Base-by-base conservation (phyloP, 805 yeast genomes). In the Schizosaccharomyces cryophilus region DNA sequence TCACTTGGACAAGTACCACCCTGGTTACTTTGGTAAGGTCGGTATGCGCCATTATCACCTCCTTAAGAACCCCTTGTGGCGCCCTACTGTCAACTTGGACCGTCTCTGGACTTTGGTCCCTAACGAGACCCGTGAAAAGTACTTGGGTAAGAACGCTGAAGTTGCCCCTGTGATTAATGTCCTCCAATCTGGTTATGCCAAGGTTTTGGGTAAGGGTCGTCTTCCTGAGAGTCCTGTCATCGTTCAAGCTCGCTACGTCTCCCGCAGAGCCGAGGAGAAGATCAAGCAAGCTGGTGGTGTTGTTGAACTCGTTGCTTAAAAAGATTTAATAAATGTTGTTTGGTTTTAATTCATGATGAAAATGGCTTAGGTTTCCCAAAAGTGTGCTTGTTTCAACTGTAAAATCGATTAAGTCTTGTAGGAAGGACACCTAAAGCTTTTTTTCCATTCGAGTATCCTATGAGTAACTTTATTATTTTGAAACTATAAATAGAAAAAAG, bases 21-120 rank as follows among this genome's bases (percentile, higher is more conserved):
- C 98, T 74, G 98, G 98, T 88, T 93, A 93, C 90, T 93, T 93
- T 80, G 98, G 98, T 86, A 93, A 93, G 82, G 97, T 93, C 76
- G 98, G 98, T 89, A 90, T 90, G 96, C 87, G 98, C 85, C 84
- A 85, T 84, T 90, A 84, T 95, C 96, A 87, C 87, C 83, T 85
- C 78, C 95, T 87, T 80, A 80, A 78, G 73, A 80, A 78, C 80
- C 96, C 86, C 75, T 84, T 82, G 88, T 93, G 98, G 98, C 84
- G 80, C 78, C 98, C 98, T 78, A 86, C 84, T 72, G 80, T 93
- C 78, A 93, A 93, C 90, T 80, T 93, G 76, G 97, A 93, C 83
- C 87, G 87, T 79, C 85, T 93, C 77, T 93, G 98, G 98, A 80
- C 96, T 71, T 83, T 93, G 74, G 84, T 93, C 73, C 93, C 89